Percentiles rank a stretch among this genome's conserved stretches.
Evolutionary conservation across 352 stramenopile genomes (phyloP).

Genomic region (Pythium vanterpoolii): DNA sequence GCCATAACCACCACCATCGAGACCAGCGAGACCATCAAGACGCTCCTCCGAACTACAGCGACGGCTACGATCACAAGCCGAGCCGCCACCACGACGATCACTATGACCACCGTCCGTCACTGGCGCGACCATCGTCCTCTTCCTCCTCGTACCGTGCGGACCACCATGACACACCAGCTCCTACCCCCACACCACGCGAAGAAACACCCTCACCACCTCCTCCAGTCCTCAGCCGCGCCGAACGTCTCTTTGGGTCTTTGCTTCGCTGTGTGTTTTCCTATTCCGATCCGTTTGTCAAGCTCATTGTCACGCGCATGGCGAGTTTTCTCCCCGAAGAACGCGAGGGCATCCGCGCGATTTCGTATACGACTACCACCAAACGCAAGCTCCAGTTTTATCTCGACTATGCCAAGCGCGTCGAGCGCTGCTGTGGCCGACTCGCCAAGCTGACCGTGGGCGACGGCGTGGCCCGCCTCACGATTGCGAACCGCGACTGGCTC

Average conservation of each 20-base stretch:
- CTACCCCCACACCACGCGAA: no score
- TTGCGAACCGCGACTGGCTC: slow-evolving; percentile 53
- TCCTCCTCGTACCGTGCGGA: neutral
- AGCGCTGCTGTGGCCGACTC: slow-evolving; percentile 32
- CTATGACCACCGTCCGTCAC: slow-evolving; percentile 1
- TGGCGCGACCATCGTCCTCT: neutral
- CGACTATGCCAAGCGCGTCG: slow-evolving; percentile 52
- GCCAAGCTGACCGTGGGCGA: slow-evolving; percentile 44
- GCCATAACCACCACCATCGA: neutral
- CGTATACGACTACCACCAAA: slow-evolving; percentile 65
- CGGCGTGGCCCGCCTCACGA: slow-evolving; percentile 32
- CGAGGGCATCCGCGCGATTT: slow-evolving; percentile 40
- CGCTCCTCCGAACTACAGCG: neutral
- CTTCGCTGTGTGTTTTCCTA: slow-evolving; percentile 44
- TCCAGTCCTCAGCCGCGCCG: neutral
- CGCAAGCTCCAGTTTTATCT: slow-evolving; percentile 74
- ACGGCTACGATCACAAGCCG: neutral
- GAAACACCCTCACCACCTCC: neutral
- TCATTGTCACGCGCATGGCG: slow-evolving; percentile 53
- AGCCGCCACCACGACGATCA: neutral
- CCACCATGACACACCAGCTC: neutral
- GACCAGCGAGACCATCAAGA: neutral
- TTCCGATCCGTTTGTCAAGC: slow-evolving; percentile 41
- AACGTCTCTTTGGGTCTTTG: slow-evolving; percentile 17
- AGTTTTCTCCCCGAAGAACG: slow-evolving; percentile 39